Conservation (phyloP, 352 stramenopile genomes). For the Sclerospora graminicola region DNA sequence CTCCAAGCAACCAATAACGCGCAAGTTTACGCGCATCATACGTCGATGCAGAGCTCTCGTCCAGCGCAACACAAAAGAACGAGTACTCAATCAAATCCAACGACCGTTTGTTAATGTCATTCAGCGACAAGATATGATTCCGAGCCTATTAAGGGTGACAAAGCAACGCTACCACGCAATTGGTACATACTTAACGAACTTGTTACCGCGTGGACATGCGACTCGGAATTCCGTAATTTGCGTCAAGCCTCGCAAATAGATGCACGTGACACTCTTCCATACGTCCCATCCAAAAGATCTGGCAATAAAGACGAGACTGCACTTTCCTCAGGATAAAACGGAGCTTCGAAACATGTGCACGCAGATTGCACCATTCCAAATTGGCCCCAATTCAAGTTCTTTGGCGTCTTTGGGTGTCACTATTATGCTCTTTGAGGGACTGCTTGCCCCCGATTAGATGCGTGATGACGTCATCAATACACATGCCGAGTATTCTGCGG, state of each 20-base stretch:
- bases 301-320: conserved; percentile 25
- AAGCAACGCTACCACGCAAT: conserved; percentile 20
- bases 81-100: conserved; percentile 90
- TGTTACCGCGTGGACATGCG: conserved; percentile 26
- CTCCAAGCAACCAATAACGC: conserved; percentile 72
- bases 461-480: conserved; percentile 14
- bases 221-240: conserved; percentile 32
- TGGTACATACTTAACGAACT: conserved; percentile 29
- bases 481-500: conserved; percentile 41
- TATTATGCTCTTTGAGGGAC: conserved; percentile 54
- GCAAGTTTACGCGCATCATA: conserved; percentile 85
- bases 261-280: conserved; percentile 78
- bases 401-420: conserved; percentile 51
- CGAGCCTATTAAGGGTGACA: conserved; percentile 31
- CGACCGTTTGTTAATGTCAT: conserved; percentile 82
- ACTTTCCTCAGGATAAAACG: conserved; percentile 29
- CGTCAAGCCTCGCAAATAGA: conserved; percentile 49
- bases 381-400: conserved; percentile 39
- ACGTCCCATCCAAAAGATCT: conserved; percentile 60
- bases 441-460: conserved; percentile 6
- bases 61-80: conserved; percentile 89
- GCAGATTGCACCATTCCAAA: conserved; percentile 29
- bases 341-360: conserved; percentile 30
- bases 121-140: conserved; percentile 76
- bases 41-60: conserved; percentile 74